These are phyloP conservation scores for Glonium stellatum DNA, from an alignment of 495 filamentous ascomycete genomes.

Conservation along the genomic window DNA sequence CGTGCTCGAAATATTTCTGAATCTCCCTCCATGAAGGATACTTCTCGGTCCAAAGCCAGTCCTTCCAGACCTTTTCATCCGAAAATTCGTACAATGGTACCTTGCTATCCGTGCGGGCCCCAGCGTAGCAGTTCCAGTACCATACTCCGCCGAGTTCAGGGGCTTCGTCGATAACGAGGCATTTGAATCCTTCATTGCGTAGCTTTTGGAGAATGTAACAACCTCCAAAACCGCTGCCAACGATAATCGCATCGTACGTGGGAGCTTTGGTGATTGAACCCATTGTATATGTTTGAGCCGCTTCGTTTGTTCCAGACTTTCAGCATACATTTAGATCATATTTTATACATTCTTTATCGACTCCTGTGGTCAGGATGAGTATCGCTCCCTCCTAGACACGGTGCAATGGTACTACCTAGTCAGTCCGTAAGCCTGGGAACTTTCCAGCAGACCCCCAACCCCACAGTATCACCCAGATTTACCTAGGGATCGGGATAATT, in stretches of 20 bases:
- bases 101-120: slow-evolving; percentile 26
- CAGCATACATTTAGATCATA: too few species aligned
- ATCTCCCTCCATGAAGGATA: slow-evolving; percentile 10
- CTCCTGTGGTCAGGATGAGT: too few species aligned
- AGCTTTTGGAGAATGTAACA: slow-evolving; percentile 39
- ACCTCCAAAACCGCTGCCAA: slow-evolving; percentile 41
- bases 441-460: too few species aligned
- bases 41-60: slow-evolving; percentile 9
- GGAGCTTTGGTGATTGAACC: not conserved
- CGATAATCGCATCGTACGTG: slow-evolving; percentile 24
- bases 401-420: too few species aligned
- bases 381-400: too few species aligned
- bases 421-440: too few species aligned
- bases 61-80: slow-evolving; percentile 2
- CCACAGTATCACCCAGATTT: too few species aligned
- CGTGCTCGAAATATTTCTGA: slow-evolving; percentile 10
- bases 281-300: not conserved
- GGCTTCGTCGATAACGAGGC: slow-evolving; percentile 45
- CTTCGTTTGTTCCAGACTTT: not conserved
- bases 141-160: slow-evolving; percentile 46
- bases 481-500: too few species aligned
- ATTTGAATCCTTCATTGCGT: slow-evolving; percentile 36
- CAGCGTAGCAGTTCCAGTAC: slow-evolving; percentile 50
- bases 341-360: too few species aligned
- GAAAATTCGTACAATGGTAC: slow-evolving; percentile 11